A percentile compares a stretch with the other conserved stretches of the same genome.
These are phyloP conservation scores for Trichophyton verrucosum DNA, from an alignment of 2,329 filamentous ascomycete genomes.

Conservation along the genomic window DNA sequence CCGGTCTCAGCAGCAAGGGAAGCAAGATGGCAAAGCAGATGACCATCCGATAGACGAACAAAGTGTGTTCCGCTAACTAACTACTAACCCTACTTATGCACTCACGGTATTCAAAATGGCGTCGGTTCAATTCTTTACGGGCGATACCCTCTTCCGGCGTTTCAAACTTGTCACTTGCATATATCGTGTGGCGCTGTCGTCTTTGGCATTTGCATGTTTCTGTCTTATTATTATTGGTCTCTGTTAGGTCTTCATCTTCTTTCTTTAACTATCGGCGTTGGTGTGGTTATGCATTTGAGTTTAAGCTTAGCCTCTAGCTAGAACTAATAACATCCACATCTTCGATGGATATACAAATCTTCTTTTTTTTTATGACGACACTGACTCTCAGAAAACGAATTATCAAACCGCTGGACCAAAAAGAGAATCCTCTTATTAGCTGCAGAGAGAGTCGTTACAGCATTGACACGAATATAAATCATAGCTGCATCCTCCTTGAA, in stretches of 20 bases:
- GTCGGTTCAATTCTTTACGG: not conserved
- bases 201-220: not conserved
- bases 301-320: not conserved
- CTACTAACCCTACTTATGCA: not conserved
- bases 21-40: conserved; percentile 83
- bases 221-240: not conserved
- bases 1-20: conserved; percentile 61
- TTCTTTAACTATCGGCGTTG: not conserved
- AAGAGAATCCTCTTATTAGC: no score
- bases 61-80: not conserved
- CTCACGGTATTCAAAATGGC: conserved; percentile 1
- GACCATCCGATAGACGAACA: conserved; percentile 60
- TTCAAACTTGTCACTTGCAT: not conserved
- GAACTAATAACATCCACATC: not conserved
- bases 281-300: not conserved
- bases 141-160: not conserved
- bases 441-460: no score
- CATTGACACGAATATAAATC: no score
- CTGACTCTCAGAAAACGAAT: no score
- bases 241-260: not conserved
- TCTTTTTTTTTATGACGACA: no score
- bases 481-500: not conserved
- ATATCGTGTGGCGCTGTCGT: not conserved
- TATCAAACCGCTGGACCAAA: no score
- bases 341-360: no score